Base-by-base conservation (phyloP, 805 yeast genomes). In the Candida pini region DNA sequence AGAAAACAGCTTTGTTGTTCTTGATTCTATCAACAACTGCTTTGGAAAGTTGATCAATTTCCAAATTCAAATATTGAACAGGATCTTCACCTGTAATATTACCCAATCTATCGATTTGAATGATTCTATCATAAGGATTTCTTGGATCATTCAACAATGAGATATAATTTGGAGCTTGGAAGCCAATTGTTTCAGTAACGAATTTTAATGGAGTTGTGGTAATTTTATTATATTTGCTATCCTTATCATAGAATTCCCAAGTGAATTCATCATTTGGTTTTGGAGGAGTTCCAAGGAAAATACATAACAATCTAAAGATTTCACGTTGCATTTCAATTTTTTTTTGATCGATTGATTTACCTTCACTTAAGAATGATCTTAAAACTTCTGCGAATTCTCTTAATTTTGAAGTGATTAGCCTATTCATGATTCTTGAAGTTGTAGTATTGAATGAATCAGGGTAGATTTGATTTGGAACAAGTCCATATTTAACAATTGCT, bases 81-180 rank as follows among this genome's bases (percentile, higher is more conserved):
- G 73, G 74, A 45, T 73, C 73, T n/a, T 82, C 86, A 22, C 78
- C 84, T 27, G 66, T 64, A 33, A 86, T 74, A 51, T 86, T 86
- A 51, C 85, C 85, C 48, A 86, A 66, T 35, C 83, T 69, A 49
- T 82, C 88, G 39, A 86, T 83, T 37, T 80, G 72, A 48, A 82
- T 73, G 42, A 81, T 65, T 41, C 71, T 62, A 45, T 76, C 71
- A 55, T 71, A 80, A 24, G 68, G 70, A 54, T 87, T 81, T 65
- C 95, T 74, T 35, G 95, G 94, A 54, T 86, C 96, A 55, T 87
- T 72, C 48, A 87, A 71, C 50, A 86, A 62, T 1, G 94, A 84
- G 26, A 84, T 76, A 36, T 64, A 56, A 38, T 70, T 65, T 15
- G 65, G 50, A 18, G 71, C 69, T 38, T 80, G 73, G 43, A 69